These are phyloP conservation scores for Sporisorium sorghi DNA, from an alignment of 1,284 basidiomycete genomes.

Conservation along the genomic window DNA sequence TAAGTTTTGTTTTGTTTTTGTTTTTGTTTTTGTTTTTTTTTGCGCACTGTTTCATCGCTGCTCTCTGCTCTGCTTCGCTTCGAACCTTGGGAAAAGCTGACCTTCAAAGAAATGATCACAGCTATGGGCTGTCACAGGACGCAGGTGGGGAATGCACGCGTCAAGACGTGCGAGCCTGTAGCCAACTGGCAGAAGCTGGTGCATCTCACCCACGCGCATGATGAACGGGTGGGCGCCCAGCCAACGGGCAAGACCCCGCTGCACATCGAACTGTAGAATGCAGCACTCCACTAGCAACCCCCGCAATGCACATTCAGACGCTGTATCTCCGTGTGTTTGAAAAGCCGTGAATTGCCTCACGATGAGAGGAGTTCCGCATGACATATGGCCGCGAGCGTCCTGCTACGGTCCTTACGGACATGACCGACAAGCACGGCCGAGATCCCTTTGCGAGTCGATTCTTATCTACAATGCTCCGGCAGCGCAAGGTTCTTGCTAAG, in stretches of 20 bases:
- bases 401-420: slow-evolving; percentile 6
- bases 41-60: neutral
- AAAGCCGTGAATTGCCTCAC: neutral
- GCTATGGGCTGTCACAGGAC: slow-evolving; percentile 31
- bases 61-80: neutral
- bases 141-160: slow-evolving; percentile 12
- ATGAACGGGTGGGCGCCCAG: slow-evolving; percentile 16
- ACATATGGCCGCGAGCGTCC: too few relatives aligned
- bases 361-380: neutral
- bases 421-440: slow-evolving; percentile 17
- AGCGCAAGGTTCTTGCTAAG: neutral
- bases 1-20: slow-evolving; percentile 11
- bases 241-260: slow-evolving; percentile 23
- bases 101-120: neutral
- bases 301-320: neutral
- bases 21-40: too few relatives aligned
- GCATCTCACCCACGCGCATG: slow-evolving; percentile 5
- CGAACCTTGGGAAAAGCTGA: neutral
- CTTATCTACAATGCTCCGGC: neutral
- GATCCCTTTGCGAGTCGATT: neutral
- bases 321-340: too few relatives aligned
- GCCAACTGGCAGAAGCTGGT: slow-evolving; percentile 28
- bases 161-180: slow-evolving; percentile 35
- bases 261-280: slow-evolving; percentile 25
- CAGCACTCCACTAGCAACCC: neutral